Evolutionary conservation across 2,329 filamentous ascomycete genomes (phyloP), one percentile per base, ranked within the genome.

Genomic region (Calonectria fujianensis): DNA sequence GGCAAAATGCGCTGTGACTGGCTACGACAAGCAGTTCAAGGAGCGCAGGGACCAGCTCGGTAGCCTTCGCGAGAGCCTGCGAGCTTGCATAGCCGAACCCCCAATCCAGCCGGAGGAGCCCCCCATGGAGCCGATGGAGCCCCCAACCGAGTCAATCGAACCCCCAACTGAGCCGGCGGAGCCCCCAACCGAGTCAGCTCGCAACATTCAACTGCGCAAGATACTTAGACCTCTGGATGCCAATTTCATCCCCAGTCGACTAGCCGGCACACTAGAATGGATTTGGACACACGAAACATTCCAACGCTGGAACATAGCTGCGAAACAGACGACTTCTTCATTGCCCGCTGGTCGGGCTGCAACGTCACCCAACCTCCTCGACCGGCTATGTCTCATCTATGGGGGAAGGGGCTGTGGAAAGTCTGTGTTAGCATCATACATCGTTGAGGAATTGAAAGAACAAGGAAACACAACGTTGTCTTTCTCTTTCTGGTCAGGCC

Each of bases 401-500:
- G 66, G 66, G 16, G 52, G 10, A 24, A 59, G 45, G 29, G 66
- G 66, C n/a, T 69, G 51, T 20, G 66, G 52, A 29, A 69, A 69
- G 37, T 69, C 51, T 13, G 66, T 69, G n/a, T n/a, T 69, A 29
- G 66, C 66, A 59, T 54, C 66, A 29, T 69, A 54, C 16, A 35
- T 52, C 8, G 51, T 37, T 13, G 66, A 69, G 16, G 66, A 37
- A 27, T 61, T 69, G 20, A 59, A 18, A 20, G 39, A 35, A 18
- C 27, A 59, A 31, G 66, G 18, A 37, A 32, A 35, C 18, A 61
- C 37, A 3, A 37, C 66, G 39, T 37, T 69, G 14, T 69, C 45
- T 29, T 69, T 69, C 29, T 69, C 66, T 1, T 69, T 69, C 51
- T 69, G 66, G 66, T 31, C 52, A 6, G 66, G 66, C 35, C 52